phyloP scores from a whole-genome alignment of 345 rosid species.

The Psidium friedrichsthalianum region DNA sequence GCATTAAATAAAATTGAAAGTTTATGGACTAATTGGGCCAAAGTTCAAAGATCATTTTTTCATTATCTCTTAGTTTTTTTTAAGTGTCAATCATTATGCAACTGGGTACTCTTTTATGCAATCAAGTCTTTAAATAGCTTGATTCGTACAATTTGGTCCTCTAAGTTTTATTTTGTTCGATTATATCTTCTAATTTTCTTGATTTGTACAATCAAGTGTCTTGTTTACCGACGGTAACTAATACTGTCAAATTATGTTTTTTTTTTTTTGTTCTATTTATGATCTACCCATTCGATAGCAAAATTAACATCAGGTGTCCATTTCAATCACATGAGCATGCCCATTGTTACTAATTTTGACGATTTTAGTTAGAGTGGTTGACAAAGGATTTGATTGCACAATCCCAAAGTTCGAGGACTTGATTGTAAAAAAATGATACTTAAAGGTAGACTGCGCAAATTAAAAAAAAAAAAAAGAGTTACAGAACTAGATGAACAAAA shows the following conservation, averaged over 20 bases:
- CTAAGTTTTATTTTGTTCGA: background rate
- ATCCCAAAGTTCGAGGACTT: background rate
- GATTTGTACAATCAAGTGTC: background rate
- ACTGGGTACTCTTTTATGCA: too few species aligned
- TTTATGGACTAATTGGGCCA: too few species aligned
- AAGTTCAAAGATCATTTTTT: too few species aligned
- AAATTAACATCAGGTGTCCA: background rate
- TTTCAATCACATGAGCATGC: background rate
- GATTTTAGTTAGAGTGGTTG: background rate
- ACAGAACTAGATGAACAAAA: background rate
- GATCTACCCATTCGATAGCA: background rate
- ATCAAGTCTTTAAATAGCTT: too few species aligned
- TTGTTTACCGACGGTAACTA: rapidly evolving
- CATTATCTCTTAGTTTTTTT: too few species aligned
- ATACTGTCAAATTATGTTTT: background rate
- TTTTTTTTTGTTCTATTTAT: background rate
- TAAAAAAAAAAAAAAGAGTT: background rate
- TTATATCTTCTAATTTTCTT: background rate
- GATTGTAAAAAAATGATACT: background rate
- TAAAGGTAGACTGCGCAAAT: background rate
- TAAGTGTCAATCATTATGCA: too few species aligned
- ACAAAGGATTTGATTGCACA: background rate
- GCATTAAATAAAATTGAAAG: too few species aligned
- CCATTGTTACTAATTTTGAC: background rate
- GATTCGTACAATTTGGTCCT: background rate